Evolutionary conservation across 257 asterid genomes (phyloP).

Genomic region (Nicotiana paniculata): DNA sequence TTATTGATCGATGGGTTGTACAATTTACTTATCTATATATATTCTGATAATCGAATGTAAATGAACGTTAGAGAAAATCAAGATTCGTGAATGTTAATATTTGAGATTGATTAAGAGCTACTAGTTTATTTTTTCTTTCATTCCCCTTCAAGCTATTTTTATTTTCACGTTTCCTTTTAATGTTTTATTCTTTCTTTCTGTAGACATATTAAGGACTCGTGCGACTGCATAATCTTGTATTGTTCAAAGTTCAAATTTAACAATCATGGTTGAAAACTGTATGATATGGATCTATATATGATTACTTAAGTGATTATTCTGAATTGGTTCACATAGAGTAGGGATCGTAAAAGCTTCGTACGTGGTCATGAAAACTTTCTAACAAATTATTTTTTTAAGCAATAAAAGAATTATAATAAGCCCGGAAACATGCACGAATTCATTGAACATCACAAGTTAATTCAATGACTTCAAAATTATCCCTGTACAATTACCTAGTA

Average conservation of each 20-base stretch:
- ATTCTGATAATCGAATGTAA: not conserved
- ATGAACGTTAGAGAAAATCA: no score
- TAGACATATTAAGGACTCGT: no score
- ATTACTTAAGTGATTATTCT: no score
- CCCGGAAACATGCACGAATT: not conserved
- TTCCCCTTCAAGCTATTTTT: no score
- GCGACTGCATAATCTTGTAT: not conserved
- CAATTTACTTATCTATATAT: not conserved
- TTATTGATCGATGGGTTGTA: not conserved
- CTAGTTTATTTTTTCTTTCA: no score
- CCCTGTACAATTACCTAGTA: not conserved
- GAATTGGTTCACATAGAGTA: not conserved
- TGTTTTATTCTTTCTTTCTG: no score
- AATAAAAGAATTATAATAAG: not conserved
- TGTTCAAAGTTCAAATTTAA: not conserved
- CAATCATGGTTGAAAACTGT: not conserved
- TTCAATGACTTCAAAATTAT: not conserved
- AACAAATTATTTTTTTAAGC: not conserved
- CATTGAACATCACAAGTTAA: not conserved
- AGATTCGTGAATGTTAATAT: no score
- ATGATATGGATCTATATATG: no score
- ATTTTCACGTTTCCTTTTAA: not conserved
- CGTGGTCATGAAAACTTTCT: not conserved
- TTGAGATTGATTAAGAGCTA: no score
- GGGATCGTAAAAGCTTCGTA: not conserved